Evolutionary conservation across 176 grass and related monocot species (phyloP).

Genomic region (Secale cereale): DNA sequence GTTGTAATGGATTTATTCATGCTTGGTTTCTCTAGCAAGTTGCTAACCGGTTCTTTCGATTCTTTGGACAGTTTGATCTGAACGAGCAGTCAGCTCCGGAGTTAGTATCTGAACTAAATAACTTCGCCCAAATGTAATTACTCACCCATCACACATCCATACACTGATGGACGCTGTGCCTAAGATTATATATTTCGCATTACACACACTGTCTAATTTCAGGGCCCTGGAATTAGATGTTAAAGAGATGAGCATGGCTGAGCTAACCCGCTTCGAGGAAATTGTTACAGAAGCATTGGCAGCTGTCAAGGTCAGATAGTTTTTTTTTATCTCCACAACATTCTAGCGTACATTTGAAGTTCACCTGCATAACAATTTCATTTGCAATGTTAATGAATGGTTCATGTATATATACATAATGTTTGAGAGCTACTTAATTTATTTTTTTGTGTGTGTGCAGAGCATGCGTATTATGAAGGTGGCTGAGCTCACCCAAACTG

Average conservation of each 20-base stretch:
- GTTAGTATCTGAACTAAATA: constrained; percentile 3
- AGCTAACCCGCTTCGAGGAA: constrained; percentile 26
- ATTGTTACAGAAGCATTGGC: constrained; percentile 14
- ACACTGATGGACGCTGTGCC: background rate
- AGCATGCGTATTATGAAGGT: constrained; percentile 15
- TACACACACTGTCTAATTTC: constrained; percentile 12
- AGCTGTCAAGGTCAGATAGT: constrained; percentile 26
- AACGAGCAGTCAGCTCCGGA: background rate
- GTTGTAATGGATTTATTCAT: background rate
- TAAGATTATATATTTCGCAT: background rate
- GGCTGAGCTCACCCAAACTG: background rate
- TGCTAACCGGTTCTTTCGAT: background rate
- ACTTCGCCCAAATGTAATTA: constrained; percentile 32
- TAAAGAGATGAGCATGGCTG: constrained; percentile 1
- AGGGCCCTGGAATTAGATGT: constrained; percentile 27
- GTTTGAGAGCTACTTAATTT: constrained; percentile 19
- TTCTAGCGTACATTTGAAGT: background rate
- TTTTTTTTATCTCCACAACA: background rate
- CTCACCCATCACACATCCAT: background rate
- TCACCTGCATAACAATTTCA: background rate
- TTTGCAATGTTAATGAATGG: background rate
- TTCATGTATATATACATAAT: background rate
- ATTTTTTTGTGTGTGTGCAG: background rate
- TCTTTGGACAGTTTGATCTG: constrained; percentile 21
- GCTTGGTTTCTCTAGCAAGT: background rate